Conservation (phyloP, 768 basidiomycete genomes). For the Lactarius psammicola region DNA sequence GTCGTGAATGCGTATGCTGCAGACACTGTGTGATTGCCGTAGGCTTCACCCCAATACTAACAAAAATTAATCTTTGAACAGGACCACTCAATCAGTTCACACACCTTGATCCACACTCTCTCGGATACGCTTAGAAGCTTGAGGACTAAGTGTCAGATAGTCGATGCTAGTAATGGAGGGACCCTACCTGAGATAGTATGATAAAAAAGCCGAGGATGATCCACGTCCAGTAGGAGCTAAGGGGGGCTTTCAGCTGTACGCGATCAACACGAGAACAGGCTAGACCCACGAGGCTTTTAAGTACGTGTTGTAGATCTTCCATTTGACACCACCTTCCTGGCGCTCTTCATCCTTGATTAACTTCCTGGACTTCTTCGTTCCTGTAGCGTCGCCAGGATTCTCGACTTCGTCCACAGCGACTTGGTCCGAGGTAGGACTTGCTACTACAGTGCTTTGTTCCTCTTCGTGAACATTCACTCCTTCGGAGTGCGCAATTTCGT, state of each 20-base stretch:
- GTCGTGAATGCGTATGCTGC: conserved; percentile 27
- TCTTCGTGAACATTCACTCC: conserved; percentile 51
- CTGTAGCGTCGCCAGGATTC: conserved; percentile 34
- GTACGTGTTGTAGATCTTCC: conserved; percentile 62
- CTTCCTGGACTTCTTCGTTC: conserved; percentile 63
- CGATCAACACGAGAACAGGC: background rate
- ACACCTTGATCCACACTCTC: conserved; percentile 75
- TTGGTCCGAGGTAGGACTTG: conserved; percentile 34
- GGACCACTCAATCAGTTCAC: background rate
- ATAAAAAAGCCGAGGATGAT: conserved; percentile 49
- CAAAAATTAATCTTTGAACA: background rate
- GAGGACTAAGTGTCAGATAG: background rate
- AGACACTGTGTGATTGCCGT: conserved; percentile 33
- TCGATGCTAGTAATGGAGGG: background rate
- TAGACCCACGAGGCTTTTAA: conserved; percentile 63
- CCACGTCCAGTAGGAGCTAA: conserved; percentile 70
- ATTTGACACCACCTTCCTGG: conserved; percentile 79
- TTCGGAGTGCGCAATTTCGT: conserved; percentile 55
- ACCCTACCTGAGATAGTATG: conserved; percentile 39
- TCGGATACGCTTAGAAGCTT: conserved; percentile 54
- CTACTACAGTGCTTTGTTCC: conserved; percentile 32
- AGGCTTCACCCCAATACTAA: conserved; percentile 62
- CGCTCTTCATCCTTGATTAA: conserved; percentile 80
- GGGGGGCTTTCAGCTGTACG: background rate
- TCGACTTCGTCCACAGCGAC: conserved; percentile 31